Percentiles rank a stretch among this genome's conserved stretches.
These are phyloP conservation scores for Hypoxylon fragiforme DNA, from an alignment of 495 filamentous ascomycete genomes.

Conservation along the genomic window DNA sequence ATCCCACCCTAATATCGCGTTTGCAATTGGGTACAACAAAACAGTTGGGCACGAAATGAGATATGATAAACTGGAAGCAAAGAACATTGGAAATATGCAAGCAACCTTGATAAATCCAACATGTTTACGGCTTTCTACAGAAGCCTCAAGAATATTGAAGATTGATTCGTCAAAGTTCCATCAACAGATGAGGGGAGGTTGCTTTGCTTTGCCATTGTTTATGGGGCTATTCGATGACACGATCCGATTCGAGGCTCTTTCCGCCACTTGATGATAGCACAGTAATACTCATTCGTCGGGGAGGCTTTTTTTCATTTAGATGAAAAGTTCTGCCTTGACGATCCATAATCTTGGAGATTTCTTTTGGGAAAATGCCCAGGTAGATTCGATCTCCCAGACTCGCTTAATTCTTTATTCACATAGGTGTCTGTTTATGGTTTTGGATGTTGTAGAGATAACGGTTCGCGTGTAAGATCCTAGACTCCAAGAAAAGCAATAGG, in stretches of 20 bases:
- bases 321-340: no score
- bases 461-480: no score
- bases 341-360: no score
- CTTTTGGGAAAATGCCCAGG: no score
- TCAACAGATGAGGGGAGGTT: neutral
- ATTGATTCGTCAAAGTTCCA: neutral
- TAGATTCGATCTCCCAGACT: no score
- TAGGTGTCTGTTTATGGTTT: no score
- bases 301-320: no score
- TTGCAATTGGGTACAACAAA: neutral
- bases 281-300: no score
- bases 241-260: neutral
- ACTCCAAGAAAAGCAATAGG: no score
- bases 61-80: neutral
- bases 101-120: neutral
- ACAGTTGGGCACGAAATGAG: neutral
- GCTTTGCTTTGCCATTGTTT: neutral
- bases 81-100: neutral
- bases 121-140: neutral
- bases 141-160: neutral
- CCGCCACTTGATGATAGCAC: no score
- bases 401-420: no score
- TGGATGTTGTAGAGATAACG: no score
- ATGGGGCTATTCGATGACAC: neutral
- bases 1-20: neutral